Percentiles rank a stretch among this genome's conserved stretches.
phyloP scores from a whole-genome alignment of 352 stramenopile species.

The Phytophthora niederhauseri region DNA sequence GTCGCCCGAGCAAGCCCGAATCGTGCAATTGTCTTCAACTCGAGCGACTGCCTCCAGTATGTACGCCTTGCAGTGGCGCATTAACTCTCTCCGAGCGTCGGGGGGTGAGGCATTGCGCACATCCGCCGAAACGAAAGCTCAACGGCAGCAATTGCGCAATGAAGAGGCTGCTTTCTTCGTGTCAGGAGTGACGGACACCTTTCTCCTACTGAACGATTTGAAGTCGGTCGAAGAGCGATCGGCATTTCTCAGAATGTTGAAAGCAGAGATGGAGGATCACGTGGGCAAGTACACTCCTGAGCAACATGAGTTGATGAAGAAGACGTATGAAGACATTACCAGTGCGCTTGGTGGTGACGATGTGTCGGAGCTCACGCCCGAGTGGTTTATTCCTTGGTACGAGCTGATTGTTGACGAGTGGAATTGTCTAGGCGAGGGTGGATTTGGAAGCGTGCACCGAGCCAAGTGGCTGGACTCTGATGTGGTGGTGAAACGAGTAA shows the following conservation, averaged over 20 bases:
- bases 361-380: background rate
- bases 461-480: background rate
- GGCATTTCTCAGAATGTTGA: background rate
- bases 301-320: background rate
- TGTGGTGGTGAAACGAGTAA: background rate
- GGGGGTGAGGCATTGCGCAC: background rate
- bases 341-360: background rate
- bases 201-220: slow-evolving; percentile 2
- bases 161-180: background rate
- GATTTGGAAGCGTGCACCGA: background rate
- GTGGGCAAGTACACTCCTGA: slow-evolving; percentile 1
- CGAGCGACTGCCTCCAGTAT: background rate
- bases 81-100: background rate
- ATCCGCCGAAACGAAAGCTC: background rate
- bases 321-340: slow-evolving; percentile 3
- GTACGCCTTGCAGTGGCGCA: background rate
- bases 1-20: slow-evolving; percentile 7
- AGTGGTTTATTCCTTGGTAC: background rate
- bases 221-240: slow-evolving; percentile 1
- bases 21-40: background rate
- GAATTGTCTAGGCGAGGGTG: background rate
- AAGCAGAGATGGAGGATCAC: background rate
- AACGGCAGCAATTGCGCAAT: background rate
- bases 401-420: background rate
- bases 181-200: background rate